A percentile compares a stretch with the other conserved stretches of the same genome.
Conservation (phyloP, 352 stramenopile species). For the Phytopythium montanum region DNA sequence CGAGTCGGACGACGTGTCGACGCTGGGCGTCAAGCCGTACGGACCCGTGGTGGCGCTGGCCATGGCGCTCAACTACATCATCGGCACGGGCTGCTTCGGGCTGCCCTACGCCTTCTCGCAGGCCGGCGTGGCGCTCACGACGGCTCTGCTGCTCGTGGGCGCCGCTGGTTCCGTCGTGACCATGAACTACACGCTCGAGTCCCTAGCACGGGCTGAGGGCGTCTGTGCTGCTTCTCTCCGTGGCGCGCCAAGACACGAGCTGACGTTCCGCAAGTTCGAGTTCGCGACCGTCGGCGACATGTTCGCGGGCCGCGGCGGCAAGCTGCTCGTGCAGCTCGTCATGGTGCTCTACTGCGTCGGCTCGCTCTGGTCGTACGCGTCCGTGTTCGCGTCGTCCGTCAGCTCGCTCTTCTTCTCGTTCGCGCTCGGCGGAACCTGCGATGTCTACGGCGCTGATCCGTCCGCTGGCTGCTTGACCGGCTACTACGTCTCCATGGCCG, state of each 20-base stretch:
- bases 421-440: conserved; percentile 53
- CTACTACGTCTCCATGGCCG: conserved; percentile 75
- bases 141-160: conserved; percentile 56
- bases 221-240: conserved; percentile 54
- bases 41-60: conserved; percentile 60
- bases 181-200: conserved; percentile 89
- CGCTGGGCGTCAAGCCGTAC: conserved; percentile 65
- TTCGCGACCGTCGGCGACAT: conserved; percentile 80
- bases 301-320: conserved; percentile 74
- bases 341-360: conserved; percentile 76
- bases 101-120: conserved; percentile 77
- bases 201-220: conserved; percentile 68
- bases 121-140: conserved; percentile 59
- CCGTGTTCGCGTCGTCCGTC: conserved; percentile 84
- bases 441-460: conserved; percentile 55
- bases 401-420: conserved; percentile 78
- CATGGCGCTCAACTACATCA: conserved; percentile 86
- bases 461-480: conserved; percentile 47
- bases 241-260: conserved; percentile 48
- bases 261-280: conserved; percentile 87
- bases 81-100: conserved; percentile 84
- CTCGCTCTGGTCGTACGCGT: conserved; percentile 81
- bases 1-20: conserved; percentile 23
- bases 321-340: conserved; percentile 60
- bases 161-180: conserved; percentile 64